Conservation (phyloP, 139 green algal species). For the Haematococcus lacustris region DNA sequence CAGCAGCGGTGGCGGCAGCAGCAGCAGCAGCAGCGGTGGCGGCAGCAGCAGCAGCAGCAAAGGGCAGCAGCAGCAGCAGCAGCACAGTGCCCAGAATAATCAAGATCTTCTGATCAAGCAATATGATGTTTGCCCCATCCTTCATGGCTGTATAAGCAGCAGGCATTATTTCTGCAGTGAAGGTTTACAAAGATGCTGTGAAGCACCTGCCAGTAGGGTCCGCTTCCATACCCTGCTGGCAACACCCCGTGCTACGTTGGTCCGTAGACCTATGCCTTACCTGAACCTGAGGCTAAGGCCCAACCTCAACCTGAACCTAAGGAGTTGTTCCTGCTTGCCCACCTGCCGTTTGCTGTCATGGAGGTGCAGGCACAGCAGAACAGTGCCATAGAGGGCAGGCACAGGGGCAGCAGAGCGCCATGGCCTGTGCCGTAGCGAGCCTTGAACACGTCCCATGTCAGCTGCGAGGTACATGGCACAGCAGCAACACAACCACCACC, state of each 20-base stretch:
- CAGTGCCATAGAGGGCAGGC: conserved; percentile 14
- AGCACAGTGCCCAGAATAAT: too few relatives aligned
- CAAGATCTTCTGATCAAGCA: too few relatives aligned
- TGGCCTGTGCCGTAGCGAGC: conserved; percentile 15
- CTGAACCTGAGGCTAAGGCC: not conserved
- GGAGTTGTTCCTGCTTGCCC: not conserved
- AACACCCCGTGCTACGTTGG: not conserved
- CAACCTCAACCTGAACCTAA: too few relatives aligned
- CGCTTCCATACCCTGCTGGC: too few relatives aligned
- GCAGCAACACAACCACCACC: too few relatives aligned
- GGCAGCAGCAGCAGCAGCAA: not conserved
- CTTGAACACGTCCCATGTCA: conserved; percentile 5
- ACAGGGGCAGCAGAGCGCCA: conserved; percentile 14
- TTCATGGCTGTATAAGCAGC: not conserved
- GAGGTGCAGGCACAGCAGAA: conserved; percentile 20
- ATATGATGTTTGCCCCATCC: too few relatives aligned
- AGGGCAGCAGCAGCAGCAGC: not conserved
- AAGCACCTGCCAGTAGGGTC: too few relatives aligned
- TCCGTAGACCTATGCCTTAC: too few relatives aligned
- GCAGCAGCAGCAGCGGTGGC: too few relatives aligned
- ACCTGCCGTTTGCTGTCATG: conserved; percentile 18
- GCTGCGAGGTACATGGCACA: too few relatives aligned
- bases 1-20: not conserved
- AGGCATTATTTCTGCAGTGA: not conserved
- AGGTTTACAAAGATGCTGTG: not conserved